These are phyloP conservation scores for Candida tunisiensis DNA, from an alignment of 1,139 yeast species.

Conservation along the genomic window DNA sequence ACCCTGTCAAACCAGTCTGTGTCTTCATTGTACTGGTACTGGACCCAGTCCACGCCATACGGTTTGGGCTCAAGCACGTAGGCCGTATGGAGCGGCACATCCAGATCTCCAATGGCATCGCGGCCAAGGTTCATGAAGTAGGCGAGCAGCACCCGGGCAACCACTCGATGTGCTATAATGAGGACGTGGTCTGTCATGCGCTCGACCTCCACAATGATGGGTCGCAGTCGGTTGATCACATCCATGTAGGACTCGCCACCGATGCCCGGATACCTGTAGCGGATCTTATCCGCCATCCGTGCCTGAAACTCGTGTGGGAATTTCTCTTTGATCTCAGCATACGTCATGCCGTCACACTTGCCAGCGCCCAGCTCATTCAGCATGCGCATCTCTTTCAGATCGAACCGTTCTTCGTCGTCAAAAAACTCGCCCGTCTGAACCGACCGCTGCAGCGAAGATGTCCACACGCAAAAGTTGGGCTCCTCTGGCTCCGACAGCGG, in stretches of 20 bases:
- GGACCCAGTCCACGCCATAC: slow-evolving; percentile 84
- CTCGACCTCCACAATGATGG: slow-evolving; percentile 84
- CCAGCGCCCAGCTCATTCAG: slow-evolving; percentile 91
- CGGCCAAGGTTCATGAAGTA: slow-evolving; percentile 77
- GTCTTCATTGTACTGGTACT: slow-evolving; percentile 71
- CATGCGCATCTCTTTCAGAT: slow-evolving; percentile 82
- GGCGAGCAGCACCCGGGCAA: slow-evolving; percentile 71
- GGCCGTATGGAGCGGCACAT: slow-evolving; percentile 82
- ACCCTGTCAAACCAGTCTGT: slow-evolving; percentile 67
- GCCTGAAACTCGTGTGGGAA: slow-evolving; percentile 69
- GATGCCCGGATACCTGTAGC: slow-evolving; percentile 85
- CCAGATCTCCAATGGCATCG: slow-evolving; percentile 73
- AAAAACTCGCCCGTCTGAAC: slow-evolving; percentile 65
- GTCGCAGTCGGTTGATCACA: slow-evolving; percentile 77
- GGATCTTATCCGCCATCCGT: slow-evolving; percentile 56
- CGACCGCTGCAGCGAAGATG: slow-evolving; percentile 69
- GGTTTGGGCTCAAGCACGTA: slow-evolving; percentile 87
- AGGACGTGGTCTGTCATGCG: slow-evolving; percentile 78
- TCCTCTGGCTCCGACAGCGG: slow-evolving; percentile 28
- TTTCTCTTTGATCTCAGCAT: slow-evolving; percentile 53
- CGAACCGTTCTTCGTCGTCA: slow-evolving; percentile 45
- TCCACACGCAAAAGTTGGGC: slow-evolving; percentile 81
- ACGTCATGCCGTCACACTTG: slow-evolving; percentile 80
- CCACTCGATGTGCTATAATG: slow-evolving; percentile 79
- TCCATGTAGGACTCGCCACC: slow-evolving; percentile 96